These are phyloP conservation scores for Colletotrichum camelliae DNA, from an alignment of 2,329 filamentous ascomycete genomes.

Conservation along the genomic window DNA sequence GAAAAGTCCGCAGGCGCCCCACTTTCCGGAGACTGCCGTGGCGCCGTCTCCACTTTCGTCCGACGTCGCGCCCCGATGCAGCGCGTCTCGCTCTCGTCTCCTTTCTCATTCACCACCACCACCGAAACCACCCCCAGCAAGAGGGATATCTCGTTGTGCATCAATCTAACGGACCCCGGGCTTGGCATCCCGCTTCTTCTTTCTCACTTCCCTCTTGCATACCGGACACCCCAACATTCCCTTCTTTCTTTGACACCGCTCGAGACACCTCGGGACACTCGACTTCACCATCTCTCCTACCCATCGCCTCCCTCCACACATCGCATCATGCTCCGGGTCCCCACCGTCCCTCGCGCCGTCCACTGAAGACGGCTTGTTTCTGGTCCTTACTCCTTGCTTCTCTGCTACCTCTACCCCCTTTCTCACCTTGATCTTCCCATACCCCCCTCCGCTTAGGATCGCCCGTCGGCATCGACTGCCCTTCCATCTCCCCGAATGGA, in stretches of 20 bases:
- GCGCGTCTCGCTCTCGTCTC: neutral
- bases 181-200: neutral
- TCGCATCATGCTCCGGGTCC: constrained; percentile 6
- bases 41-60: neutral
- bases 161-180: neutral
- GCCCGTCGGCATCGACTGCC: neutral
- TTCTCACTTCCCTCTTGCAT: neutral
- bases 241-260: neutral
- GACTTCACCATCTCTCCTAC: neutral
- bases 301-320: neutral
- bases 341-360: neutral
- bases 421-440: neutral
- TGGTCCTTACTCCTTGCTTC: neutral
- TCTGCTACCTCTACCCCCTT: neutral
- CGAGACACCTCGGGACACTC: neutral
- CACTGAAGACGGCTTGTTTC: constrained; percentile 2
- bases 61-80: neutral
- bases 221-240: neutral
- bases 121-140: neutral
- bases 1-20: neutral
- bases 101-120: neutral
- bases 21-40: neutral
- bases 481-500: constrained; percentile 26
- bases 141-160: neutral
- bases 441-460: neutral